These are phyloP conservation scores for Trichoderma pleuroti DNA, from an alignment of 2,329 filamentous ascomycete species.

Conservation along the genomic window DNA sequence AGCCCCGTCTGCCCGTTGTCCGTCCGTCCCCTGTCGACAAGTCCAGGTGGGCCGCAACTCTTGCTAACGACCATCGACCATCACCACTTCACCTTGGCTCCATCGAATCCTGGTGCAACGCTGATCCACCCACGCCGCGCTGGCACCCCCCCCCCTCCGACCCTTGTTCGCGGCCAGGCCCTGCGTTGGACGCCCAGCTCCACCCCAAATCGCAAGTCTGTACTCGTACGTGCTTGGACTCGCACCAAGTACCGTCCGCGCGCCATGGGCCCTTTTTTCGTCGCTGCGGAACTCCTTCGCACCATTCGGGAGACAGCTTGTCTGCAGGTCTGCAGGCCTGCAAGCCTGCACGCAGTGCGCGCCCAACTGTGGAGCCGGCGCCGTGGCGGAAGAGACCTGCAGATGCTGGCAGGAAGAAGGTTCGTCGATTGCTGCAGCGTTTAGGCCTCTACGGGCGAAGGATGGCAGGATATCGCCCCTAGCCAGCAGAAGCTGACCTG, in stretches of 20 bases:
- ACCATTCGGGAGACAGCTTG: slow-evolving; percentile 13
- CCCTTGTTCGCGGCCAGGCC: slow-evolving; percentile 16
- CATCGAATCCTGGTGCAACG: slow-evolving; percentile 33
- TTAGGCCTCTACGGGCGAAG: slow-evolving; percentile 14
- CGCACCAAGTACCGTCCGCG: slow-evolving; percentile 1
- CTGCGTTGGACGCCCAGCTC: slow-evolving; percentile 21
- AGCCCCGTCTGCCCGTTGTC: slow-evolving; percentile 21
- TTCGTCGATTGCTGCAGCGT: slow-evolving; percentile 18
- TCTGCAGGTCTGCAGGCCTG: slow-evolving; percentile 18
- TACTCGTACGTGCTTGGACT: slow-evolving; percentile 21
- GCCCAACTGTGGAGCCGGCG: slow-evolving; percentile 24
- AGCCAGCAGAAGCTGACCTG: slow-evolving; percentile 8
- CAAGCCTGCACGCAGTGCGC: slow-evolving; percentile 29
- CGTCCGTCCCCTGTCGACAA: slow-evolving; percentile 19
- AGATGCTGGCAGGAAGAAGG: slow-evolving; percentile 10
- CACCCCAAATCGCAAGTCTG: slow-evolving; percentile 24
- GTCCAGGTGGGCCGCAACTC: slow-evolving; percentile 1
- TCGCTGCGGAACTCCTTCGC: slow-evolving; percentile 7
- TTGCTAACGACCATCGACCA: slow-evolving; percentile 16
- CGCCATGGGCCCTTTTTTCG: neutral
- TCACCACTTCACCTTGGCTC: slow-evolving; percentile 15
- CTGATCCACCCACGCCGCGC: slow-evolving; percentile 32
- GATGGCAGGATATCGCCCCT: slow-evolving; percentile 13
- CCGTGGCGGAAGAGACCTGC: slow-evolving; percentile 13
- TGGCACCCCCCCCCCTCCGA: slow-evolving; percentile 27